Percentiles rank a stretch among this genome's conserved stretches.
These are phyloP conservation scores for Russula emetica DNA, from an alignment of 768 basidiomycete genomes.

Conservation along the genomic window DNA sequence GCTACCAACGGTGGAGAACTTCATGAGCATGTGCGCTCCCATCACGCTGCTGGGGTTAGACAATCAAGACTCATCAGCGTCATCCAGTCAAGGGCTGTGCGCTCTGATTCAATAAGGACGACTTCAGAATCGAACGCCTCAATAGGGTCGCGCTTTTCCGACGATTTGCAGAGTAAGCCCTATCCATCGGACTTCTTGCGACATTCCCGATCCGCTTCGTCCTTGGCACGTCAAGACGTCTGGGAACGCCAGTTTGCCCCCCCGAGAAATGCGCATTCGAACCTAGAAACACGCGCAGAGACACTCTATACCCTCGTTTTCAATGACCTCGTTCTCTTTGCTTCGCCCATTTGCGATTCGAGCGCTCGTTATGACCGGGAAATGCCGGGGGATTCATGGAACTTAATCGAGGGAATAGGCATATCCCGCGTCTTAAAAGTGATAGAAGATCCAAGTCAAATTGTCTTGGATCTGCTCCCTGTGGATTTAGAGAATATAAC, in stretches of 20 bases:
- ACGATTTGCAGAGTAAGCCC: neutral
- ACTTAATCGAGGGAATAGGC: conserved; percentile 45
- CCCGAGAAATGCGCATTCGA: neutral
- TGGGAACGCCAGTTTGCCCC: conserved; percentile 15
- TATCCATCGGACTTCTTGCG: conserved; percentile 3
- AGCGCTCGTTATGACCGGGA: conserved; percentile 28
- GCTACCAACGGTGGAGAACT: neutral
- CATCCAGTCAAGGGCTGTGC: conserved; percentile 17
- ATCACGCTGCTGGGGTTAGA: conserved; percentile 12
- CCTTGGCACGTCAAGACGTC: conserved; percentile 1
- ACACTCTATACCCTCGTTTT: conserved; percentile 46
- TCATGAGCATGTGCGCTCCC: neutral
- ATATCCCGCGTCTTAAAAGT: conserved; percentile 48
- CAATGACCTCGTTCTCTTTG: conserved; percentile 64
- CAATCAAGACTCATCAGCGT: conserved; percentile 26
- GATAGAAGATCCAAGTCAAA: conserved; percentile 34
- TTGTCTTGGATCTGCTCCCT: conserved; percentile 51
- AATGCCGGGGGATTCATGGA: conserved; percentile 36
- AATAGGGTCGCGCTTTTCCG: conserved; percentile 18
- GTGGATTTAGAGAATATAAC: conserved; percentile 41
- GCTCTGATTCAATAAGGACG: conserved; percentile 26
- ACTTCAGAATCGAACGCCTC: conserved; percentile 24
- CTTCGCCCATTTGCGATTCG: conserved; percentile 34
- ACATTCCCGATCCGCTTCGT: conserved; percentile 8
- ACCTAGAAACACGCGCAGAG: conserved; percentile 7